These are phyloP conservation scores for Symbiotaphrina buchneri DNA, from an alignment of 495 filamentous ascomycete species.

Conservation along the genomic window DNA sequence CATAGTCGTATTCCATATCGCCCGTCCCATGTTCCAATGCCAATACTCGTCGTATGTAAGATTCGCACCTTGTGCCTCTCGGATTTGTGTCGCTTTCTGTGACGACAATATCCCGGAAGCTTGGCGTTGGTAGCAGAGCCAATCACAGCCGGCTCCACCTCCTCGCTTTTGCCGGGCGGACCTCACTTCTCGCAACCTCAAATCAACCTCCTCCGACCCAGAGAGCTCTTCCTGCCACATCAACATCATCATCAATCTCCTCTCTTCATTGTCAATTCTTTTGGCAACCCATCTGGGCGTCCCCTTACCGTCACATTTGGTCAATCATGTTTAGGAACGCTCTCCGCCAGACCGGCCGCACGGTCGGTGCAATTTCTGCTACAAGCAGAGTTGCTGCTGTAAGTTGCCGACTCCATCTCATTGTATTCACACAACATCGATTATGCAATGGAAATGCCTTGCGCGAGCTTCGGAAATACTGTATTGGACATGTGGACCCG, in stretches of 20 bases:
- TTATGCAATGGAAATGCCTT: too few relatives aligned
- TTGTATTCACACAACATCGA: too few relatives aligned
- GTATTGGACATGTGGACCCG: too few relatives aligned
- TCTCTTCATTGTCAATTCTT: slow-evolving; percentile 4
- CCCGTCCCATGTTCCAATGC: too few relatives aligned
- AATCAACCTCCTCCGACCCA: too few relatives aligned
- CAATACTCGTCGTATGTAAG: too few relatives aligned
- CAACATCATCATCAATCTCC: slow-evolving; percentile 4
- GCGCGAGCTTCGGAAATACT: background rate
- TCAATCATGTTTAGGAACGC: slow-evolving; percentile 99
- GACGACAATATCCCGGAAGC: too few relatives aligned
- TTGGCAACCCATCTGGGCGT: slow-evolving; percentile 8
- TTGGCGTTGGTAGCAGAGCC: too few relatives aligned
- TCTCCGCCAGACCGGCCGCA: slow-evolving; percentile 83
- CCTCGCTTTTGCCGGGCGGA: slow-evolving; percentile 1
- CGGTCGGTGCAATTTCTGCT: slow-evolving; percentile 80
- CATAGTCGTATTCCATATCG: too few relatives aligned
- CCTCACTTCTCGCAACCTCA: slow-evolving; percentile 1
- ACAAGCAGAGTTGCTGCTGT: slow-evolving; percentile 76
- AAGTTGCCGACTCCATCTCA: too few relatives aligned
- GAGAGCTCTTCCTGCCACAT: background rate
- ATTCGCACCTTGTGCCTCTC: too few relatives aligned
- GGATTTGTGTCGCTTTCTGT: too few relatives aligned
- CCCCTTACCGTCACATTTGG: slow-evolving; percentile 26
- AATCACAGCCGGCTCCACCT: slow-evolving; percentile 1